Evolutionary conservation across 495 filamentous ascomycete species (phyloP).

Genomic region (Lepraria neglecta): DNA sequence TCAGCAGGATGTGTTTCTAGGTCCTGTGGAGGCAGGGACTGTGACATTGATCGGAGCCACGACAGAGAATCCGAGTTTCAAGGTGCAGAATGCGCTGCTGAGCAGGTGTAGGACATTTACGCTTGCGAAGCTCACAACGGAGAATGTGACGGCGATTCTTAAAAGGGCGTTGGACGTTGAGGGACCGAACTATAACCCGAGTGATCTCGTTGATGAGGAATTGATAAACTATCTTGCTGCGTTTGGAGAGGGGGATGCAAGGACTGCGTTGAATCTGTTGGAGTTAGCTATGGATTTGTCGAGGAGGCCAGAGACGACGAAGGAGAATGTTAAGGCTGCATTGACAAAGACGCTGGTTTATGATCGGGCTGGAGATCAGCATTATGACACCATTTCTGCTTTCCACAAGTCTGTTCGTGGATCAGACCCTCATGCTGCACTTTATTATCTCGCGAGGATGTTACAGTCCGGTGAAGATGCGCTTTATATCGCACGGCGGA

Average conservation of each 20-base stretch:
- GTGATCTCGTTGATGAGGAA: conserved; percentile 65
- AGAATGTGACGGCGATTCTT: conserved; percentile 66
- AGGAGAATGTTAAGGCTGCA: conserved; percentile 65
- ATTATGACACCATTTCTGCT: conserved; percentile 91
- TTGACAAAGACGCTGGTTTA: conserved; percentile 90
- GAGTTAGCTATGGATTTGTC: conserved; percentile 72
- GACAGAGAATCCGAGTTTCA: conserved; percentile 95
- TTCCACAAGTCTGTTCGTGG: conserved; percentile 95
- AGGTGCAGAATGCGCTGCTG: conserved; percentile 79
- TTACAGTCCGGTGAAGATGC: conserved; percentile 94
- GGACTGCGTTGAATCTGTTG: conserved; percentile 86
- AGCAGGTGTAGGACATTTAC: conserved; percentile 90
- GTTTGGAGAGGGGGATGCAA: conserved; percentile 86
- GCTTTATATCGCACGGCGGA: conserved; percentile 79
- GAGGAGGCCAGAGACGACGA: conserved; percentile 45
- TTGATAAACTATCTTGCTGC: conserved; percentile 72
- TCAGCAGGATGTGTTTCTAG: conserved; percentile 93
- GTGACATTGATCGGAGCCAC: conserved; percentile 92
- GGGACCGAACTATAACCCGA: conserved; percentile 46
- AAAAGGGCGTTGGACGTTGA: conserved; percentile 63
- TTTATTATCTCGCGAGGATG: conserved; percentile 96
- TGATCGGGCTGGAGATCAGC: conserved; percentile 89
- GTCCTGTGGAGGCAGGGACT: conserved; percentile 84
- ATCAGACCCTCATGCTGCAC: conserved; percentile 72
- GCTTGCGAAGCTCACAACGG: conserved; percentile 61